Percentiles rank a stretch among this genome's conserved stretches.
These are phyloP conservation scores for Ceratocystis albifundus DNA, from an alignment of 2,329 filamentous ascomycete genomes.

Conservation along the genomic window DNA sequence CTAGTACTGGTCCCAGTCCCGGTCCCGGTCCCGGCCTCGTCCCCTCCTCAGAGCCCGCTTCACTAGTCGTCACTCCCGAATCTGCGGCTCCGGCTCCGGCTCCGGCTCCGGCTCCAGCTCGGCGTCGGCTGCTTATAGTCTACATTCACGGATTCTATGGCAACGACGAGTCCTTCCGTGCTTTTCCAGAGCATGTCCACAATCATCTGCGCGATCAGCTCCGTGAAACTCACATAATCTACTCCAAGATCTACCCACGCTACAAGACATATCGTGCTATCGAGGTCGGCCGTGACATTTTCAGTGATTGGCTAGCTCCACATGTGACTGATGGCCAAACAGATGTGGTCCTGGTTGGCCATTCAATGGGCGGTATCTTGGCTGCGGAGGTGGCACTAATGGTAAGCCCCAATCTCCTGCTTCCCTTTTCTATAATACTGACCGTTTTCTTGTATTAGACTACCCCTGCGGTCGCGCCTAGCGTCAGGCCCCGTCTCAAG, in stretches of 20 bases:
- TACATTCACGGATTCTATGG: slow-evolving; percentile 91
- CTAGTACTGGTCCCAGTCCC: background rate
- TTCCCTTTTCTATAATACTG: no score
- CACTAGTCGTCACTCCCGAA: slow-evolving; percentile 25
- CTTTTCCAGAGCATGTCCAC: slow-evolving; percentile 81
- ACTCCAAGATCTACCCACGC: slow-evolving; percentile 74
- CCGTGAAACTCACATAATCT: slow-evolving; percentile 62
- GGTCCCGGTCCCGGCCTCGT: slow-evolving; percentile 24
- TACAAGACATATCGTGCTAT: slow-evolving; percentile 67
- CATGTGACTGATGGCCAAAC: slow-evolving; percentile 57
- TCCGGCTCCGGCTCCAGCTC: slow-evolving; percentile 23
- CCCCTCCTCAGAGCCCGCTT: slow-evolving; percentile 25
- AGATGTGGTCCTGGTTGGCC: slow-evolving; percentile 72
- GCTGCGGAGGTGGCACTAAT: slow-evolving; percentile 67
- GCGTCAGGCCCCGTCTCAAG: slow-evolving; percentile 36
- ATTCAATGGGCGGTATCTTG: slow-evolving; percentile 81
- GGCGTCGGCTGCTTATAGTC: slow-evolving; percentile 57
- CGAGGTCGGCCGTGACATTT: slow-evolving; percentile 65
- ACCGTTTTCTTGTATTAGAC: background rate
- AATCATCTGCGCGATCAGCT: slow-evolving; percentile 56
- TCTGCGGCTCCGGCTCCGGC: slow-evolving; percentile 26
- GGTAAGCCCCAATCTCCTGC: slow-evolving; percentile 28
- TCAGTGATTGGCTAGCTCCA: slow-evolving; percentile 69
- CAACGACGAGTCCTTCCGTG: slow-evolving; percentile 73
- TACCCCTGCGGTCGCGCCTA: background rate